A percentile compares a stretch with the other conserved stretches of the same genome.
Evolutionary conservation across 225 moss, liverwort and hornwort genomes (phyloP).

Genomic region (Neckera pumila): DNA sequence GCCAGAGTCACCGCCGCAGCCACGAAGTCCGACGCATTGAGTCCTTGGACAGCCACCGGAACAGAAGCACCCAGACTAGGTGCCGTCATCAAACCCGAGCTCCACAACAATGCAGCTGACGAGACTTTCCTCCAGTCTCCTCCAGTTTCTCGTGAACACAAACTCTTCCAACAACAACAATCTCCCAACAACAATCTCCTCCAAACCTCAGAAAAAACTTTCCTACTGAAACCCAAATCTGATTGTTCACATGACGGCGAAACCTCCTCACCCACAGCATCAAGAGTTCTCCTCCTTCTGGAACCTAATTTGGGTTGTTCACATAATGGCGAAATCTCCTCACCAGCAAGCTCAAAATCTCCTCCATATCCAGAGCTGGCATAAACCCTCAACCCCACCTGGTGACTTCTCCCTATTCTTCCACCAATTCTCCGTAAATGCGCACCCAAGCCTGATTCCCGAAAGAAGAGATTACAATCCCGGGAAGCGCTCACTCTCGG

Average conservation of each 20-base stretch:
- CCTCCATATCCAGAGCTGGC: not conserved
- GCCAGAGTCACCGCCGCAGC: conserved; percentile 41
- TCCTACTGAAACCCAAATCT: not conserved
- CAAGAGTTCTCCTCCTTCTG: not conserved
- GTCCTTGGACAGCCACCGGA: not conserved
- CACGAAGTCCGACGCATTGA: conserved; percentile 27
- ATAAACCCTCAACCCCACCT: not conserved
- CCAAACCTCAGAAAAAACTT: not conserved
- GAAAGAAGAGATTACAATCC: not conserved
- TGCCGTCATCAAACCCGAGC: conserved; percentile 16
- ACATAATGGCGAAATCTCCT: not conserved
- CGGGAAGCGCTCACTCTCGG: not conserved
- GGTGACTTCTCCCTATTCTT: not conserved
- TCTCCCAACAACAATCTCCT: not conserved
- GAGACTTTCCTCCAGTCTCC: not conserved
- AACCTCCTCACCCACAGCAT: not conserved
- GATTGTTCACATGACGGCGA: not conserved
- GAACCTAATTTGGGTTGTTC: not conserved
- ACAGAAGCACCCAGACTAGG: conserved; percentile 14
- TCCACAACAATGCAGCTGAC: conserved; percentile 8
- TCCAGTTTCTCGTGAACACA: not conserved
- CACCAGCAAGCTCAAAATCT: not conserved
- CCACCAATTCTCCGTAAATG: not conserved
- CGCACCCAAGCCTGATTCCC: not conserved
- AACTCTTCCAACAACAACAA: not conserved